Base-by-base conservation (phyloP, 352 stramenopile genomes). In the Pythium guiyangense region DNA sequence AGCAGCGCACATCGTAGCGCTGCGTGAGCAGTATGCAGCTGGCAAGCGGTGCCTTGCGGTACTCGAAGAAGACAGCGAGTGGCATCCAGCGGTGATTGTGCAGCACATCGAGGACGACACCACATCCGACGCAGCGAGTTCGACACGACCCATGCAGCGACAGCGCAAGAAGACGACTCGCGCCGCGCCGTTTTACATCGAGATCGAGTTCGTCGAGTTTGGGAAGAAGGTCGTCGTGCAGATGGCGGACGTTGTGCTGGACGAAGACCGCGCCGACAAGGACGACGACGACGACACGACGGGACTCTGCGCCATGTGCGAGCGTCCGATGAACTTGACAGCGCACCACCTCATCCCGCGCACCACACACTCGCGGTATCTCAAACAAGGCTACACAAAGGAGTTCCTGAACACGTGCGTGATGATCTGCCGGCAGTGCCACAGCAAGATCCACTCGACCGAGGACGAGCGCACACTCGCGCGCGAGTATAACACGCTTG, bases 321-420 rank as follows among this genome's bases (percentile, higher is more conserved):
- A 97, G 69, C 81, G 94, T 22, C 72, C 77, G 11, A 96, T 97
- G 70, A 91, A 89, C 57, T 50, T 98, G 18, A 97, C 92, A 15
- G 80, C 81, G 8, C 94, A 98, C 69, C 94, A 98, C 60, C 69
- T 98, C 9, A 97, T 97, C 52, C 94, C 94, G 6, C 87, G 88
- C 42, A 79, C 78, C n/a, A 87, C 68, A 2, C 87, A 96, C 54
- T 61, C 73, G 25, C 83, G 74, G 57, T 94, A 93, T 61, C 52
- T 88, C 27, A 90, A 91, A 60, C 84, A 85, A 48, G 87, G 85
- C 2, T 94, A 87, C 50, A 81, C 73, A 15, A 67, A 73, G 34
- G 79, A 88, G 59, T 88, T 90, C 31, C 61, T 96, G 20, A 94
- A 92, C 71, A 81, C 66, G 31, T 96, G 87, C 26, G 84, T 94